Evolutionary conservation across 2,329 filamentous ascomycete species (phyloP), one percentile per base, ranked within the genome.

Genomic region (Fusarium burgessii): DNA sequence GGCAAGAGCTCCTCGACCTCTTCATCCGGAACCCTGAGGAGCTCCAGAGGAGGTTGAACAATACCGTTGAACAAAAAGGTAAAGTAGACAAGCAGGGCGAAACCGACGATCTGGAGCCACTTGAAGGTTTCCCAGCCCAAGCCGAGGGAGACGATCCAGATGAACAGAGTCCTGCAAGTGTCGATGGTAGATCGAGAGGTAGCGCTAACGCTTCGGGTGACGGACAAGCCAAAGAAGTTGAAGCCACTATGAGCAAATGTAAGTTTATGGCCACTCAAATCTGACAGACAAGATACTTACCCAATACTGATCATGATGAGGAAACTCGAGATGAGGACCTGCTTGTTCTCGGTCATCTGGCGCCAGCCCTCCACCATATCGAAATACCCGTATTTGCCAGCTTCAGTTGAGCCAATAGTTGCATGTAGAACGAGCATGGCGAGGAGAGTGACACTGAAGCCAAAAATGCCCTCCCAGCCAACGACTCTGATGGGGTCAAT

Each of bases 61-160:
- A 99, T 89, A 69, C 97, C 94, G 81, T 98, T 98, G 86, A 98
- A 98, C 43, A 98, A 80, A 81, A 97, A 98, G 4, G 95, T 99
- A 72, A 96, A 97, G 79, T 98, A 99, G 17, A 99, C 96, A 38
- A 99, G 87, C 72, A 98, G 83, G 3, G 84, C 92, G 75, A 99
- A 99, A 3, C 96, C 96, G 6, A 89, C 80, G 17, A 99, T 93
- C 82, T 99, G 96, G 10, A 99, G 88, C 92, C 93, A 97, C 83
- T 98, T 98, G 88, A 99, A 98, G 0, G 90, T 91, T 83, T 99
- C 96, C 96, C 96, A 99, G 66, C 95, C 95, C 4, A 99, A 88
- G 7, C 92, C 93, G 7, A 99, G 88, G 20, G 94, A 97, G 17
- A 97, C 93, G 32, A 99, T 88, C 96, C 96, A 99, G 82, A 99